Percentiles rank a stretch among this genome's conserved stretches.
phyloP scores from a whole-genome alignment of 148 eudicot genomes.

The Rhododendron kiyosumense region DNA sequence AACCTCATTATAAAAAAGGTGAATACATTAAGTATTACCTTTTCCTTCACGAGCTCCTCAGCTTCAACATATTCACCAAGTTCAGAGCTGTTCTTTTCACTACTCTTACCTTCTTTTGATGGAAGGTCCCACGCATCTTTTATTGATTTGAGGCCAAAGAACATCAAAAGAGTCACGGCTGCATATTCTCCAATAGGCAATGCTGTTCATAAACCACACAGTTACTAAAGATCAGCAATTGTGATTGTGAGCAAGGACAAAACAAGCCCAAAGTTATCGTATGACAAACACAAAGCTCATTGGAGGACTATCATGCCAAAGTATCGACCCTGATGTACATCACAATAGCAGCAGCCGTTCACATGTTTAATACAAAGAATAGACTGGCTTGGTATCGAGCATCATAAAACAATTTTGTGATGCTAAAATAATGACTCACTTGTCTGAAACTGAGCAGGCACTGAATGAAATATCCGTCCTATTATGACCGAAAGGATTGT shows the following conservation, averaged over 20 bases:
- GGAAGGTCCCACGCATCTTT: conserved; percentile 99
- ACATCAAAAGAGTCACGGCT: conserved; percentile 81
- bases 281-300: background rate
- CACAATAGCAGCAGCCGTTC: background rate
- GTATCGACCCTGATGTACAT: background rate
- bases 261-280: background rate
- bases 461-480: conserved; percentile 87
- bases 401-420: background rate
- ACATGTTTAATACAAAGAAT: background rate
- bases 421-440: conserved; percentile 49
- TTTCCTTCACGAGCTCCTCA: conserved; percentile 94
- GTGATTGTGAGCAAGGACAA: background rate
- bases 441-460: conserved; percentile 98
- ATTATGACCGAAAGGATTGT: conserved; percentile 73
- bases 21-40: conserved; percentile 31
- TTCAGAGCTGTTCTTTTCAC: conserved; percentile 43
- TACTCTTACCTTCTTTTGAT: conserved; percentile 35
- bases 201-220: conserved; percentile 41
- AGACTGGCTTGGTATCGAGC: background rate
- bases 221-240: background rate
- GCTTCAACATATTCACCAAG: conserved; percentile 87
- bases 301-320: background rate
- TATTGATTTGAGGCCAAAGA: conserved; percentile 89
- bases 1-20: background rate
- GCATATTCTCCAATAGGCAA: conserved; percentile 96